A percentile compares a stretch with the other conserved stretches of the same genome.
These are phyloP conservation scores for Lipomyces yamanashiensis DNA, from an alignment of 805 yeast species.

Conservation along the genomic window DNA sequence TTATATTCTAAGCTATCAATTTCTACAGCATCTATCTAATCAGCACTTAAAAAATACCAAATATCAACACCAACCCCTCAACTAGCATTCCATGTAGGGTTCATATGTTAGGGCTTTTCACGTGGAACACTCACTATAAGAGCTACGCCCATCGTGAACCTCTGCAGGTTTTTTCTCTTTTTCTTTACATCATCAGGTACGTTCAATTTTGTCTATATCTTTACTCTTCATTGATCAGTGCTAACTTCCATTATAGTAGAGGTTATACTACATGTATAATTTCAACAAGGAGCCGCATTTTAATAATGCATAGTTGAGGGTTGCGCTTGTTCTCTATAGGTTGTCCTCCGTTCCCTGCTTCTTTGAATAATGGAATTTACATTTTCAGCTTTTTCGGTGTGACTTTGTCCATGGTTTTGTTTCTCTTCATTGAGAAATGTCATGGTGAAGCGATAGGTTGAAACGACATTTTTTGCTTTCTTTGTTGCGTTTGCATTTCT, in stretches of 20 bases:
- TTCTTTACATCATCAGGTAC: slow-evolving; percentile 37
- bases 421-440: slow-evolving; percentile 11
- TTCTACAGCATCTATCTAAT: no score
- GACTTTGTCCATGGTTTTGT: slow-evolving; percentile 14
- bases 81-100: slow-evolving; percentile 2
- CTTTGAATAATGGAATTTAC: slow-evolving; percentile 29
- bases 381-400: slow-evolving; percentile 31
- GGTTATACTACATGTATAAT: slow-evolving; percentile 38
- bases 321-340: slow-evolving; percentile 30
- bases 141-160: neutral
- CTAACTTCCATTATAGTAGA: slow-evolving; percentile 34
- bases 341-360: slow-evolving; percentile 39
- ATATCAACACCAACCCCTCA: neutral
- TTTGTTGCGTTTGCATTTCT: neutral
- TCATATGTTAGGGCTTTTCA: slow-evolving; percentile 13
- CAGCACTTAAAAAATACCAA: no score
- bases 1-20: no score
- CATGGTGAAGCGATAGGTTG: slow-evolving; percentile 30
- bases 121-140: slow-evolving; percentile 2
- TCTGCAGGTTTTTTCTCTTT: slow-evolving; percentile 16
- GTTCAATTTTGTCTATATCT: neutral
- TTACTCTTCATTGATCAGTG: neutral
- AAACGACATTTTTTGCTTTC: slow-evolving; percentile 23
- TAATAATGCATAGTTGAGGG: slow-evolving; percentile 37
- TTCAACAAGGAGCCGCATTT: slow-evolving; percentile 37